These are phyloP conservation scores for Trichosphaerium sp. DNA, from an alignment of 78 protist species.

Conservation along the genomic window DNA sequence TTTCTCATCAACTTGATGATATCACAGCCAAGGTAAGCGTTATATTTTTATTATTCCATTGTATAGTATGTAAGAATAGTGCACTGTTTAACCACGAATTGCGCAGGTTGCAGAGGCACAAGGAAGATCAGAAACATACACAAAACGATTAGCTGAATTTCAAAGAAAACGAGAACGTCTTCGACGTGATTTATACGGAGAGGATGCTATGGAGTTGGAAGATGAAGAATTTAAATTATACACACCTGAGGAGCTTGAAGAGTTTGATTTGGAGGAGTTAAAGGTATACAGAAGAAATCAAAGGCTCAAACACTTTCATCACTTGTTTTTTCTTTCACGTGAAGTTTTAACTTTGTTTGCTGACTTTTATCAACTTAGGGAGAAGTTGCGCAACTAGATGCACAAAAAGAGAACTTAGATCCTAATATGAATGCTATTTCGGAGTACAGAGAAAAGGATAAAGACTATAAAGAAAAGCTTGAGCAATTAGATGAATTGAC, in stretches of 20 bases:
- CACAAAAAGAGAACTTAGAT: neutral
- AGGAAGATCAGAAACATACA: neutral
- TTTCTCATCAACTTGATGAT: conserved; percentile 5
- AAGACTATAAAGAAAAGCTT: conserved; percentile 24
- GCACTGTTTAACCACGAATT: neutral
- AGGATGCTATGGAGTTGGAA: neutral
- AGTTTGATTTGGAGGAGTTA: neutral
- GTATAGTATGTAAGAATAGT: neutral
- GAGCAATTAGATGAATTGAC: conserved; percentile 53
- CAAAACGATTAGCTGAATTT: neutral
- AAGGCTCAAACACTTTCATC: neutral
- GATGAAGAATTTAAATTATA: neutral
- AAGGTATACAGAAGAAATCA: neutral
- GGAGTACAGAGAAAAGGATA: conserved; percentile 58
- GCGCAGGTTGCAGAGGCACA: neutral
- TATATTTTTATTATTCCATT: too few species aligned
- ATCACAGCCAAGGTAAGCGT: too few species aligned
- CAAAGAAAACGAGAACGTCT: neutral
- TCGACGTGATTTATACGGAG: neutral
- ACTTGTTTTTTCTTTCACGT: neutral
- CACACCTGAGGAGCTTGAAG: neutral
- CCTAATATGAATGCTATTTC: conserved; percentile 60
- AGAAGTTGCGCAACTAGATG: neutral
- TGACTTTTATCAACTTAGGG: neutral
- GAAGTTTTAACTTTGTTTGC: neutral